These are phyloP conservation scores for Aspergillus fructus DNA, from an alignment of 2,329 filamentous ascomycete species.

Conservation along the genomic window DNA sequence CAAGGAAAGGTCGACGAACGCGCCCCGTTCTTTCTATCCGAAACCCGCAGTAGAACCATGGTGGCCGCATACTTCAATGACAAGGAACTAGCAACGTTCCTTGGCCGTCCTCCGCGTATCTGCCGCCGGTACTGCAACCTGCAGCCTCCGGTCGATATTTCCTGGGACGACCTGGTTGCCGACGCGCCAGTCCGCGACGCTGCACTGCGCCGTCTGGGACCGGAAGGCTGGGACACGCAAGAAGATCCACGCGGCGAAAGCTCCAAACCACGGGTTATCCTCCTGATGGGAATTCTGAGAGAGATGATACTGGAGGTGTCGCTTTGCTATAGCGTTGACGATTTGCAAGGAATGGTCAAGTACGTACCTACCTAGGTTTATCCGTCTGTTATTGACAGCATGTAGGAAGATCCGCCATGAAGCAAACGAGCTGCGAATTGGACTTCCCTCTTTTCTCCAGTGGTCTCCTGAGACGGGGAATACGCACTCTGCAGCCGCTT, in stretches of 20 bases:
- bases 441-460: constrained; percentile 6
- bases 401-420: not conserved
- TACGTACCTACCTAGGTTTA: not conserved
- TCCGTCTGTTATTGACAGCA: not conserved
- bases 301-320: too few species aligned
- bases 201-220: constrained; percentile 14
- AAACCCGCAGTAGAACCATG: constrained; percentile 39
- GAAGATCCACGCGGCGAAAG: not conserved
- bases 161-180: constrained; percentile 18
- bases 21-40: constrained; percentile 35
- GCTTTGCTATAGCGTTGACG: too few species aligned
- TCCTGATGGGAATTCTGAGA: too few species aligned
- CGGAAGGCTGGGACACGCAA: constrained; percentile 23
- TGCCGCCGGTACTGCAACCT: constrained; percentile 36
- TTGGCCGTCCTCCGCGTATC: constrained; percentile 48
- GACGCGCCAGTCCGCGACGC: constrained; percentile 8
- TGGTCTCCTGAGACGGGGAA: constrained; percentile 4
- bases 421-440: not conserved
- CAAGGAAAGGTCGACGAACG: constrained; percentile 23
- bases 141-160: constrained; percentile 21
- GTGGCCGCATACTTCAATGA: constrained; percentile 43
- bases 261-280: too few species aligned
- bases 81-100: constrained; percentile 47
- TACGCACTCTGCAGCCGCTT: not conserved
- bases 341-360: constrained; percentile 1